These are phyloP conservation scores for Botrytis galanthina DNA, from an alignment of 2,329 filamentous ascomycete species.

Conservation along the genomic window DNA sequence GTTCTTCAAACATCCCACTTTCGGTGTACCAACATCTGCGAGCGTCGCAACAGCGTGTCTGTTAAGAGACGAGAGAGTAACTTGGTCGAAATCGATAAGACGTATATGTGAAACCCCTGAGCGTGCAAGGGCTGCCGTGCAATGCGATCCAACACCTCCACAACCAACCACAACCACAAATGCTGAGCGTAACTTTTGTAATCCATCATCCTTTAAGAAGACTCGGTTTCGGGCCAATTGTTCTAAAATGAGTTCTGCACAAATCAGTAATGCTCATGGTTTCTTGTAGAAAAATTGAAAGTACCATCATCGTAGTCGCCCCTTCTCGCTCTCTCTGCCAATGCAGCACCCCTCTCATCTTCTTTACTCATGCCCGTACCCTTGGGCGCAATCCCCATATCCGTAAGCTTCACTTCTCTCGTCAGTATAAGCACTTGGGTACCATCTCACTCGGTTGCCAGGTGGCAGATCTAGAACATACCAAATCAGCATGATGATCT, in stretches of 20 bases:
- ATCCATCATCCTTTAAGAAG: constrained; percentile 80
- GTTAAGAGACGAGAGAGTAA: constrained; percentile 90
- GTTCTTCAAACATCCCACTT: constrained; percentile 80
- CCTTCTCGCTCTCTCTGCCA: constrained; percentile 58
- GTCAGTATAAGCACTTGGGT: constrained; percentile 39
- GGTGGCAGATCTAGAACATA: constrained; percentile 29
- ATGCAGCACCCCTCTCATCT: constrained; percentile 56
- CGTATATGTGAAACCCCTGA: constrained; percentile 87
- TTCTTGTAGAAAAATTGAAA: neutral
- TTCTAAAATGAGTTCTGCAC: constrained; percentile 81
- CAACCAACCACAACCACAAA: constrained; percentile 91
- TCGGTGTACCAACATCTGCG: constrained; percentile 88
- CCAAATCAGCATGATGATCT: constrained; percentile 41
- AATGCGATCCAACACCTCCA: constrained; percentile 93
- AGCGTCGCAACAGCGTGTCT: constrained; percentile 93
- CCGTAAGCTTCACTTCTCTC: constrained; percentile 46
- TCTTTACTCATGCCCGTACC: constrained; percentile 50
- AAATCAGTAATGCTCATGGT: constrained; percentile 16
- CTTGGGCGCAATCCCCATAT: constrained; percentile 45
- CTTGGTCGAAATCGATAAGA: constrained; percentile 95
- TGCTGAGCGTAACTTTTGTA: constrained; percentile 73
- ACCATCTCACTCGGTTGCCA: neutral
- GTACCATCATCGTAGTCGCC: constrained; percentile 61
- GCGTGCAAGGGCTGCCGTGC: constrained; percentile 77
- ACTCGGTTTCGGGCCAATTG: constrained; percentile 91